These are phyloP conservation scores for Centella asiatica DNA, from an alignment of 129 eudicot species.

Conservation along the genomic window DNA sequence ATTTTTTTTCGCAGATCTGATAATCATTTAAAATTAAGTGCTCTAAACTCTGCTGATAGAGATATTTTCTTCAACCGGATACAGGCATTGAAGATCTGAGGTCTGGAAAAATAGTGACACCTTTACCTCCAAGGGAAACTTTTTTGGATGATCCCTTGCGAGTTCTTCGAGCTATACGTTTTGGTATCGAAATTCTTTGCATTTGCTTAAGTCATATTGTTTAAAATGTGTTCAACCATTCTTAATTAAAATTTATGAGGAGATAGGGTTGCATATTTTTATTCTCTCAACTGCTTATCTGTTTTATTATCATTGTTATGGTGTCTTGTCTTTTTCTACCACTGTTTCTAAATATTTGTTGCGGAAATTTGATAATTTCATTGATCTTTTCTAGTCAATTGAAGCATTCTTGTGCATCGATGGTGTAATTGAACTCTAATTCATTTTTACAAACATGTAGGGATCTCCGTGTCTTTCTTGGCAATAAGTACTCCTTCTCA, in stretches of 20 bases:
- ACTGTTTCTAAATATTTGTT: too few species aligned
- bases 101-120: conserved; percentile 73
- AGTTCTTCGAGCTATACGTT: conserved; percentile 88
- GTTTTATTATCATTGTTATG: too few species aligned
- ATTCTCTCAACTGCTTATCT: too few species aligned
- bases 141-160: conserved; percentile 89
- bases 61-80: background rate
- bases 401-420: too few species aligned
- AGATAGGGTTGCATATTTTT: too few species aligned
- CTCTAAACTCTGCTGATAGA: conserved; percentile 2
- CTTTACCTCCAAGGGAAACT: conserved; percentile 79
- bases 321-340: too few species aligned
- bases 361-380: too few species aligned
- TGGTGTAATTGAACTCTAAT: too few species aligned
- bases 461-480: too few species aligned
- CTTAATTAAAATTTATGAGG: background rate
- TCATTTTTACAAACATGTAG: too few species aligned
- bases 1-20: background rate
- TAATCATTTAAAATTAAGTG: background rate
- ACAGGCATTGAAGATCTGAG: conserved; percentile 61
- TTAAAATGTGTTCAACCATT: background rate
- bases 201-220: background rate
- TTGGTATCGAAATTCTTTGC: conserved; percentile 33
- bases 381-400: too few species aligned
- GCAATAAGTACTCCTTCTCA: too few species aligned